phyloP scores from a whole-genome alignment of 345 rosid species.

The Ceriops zippeliana region DNA sequence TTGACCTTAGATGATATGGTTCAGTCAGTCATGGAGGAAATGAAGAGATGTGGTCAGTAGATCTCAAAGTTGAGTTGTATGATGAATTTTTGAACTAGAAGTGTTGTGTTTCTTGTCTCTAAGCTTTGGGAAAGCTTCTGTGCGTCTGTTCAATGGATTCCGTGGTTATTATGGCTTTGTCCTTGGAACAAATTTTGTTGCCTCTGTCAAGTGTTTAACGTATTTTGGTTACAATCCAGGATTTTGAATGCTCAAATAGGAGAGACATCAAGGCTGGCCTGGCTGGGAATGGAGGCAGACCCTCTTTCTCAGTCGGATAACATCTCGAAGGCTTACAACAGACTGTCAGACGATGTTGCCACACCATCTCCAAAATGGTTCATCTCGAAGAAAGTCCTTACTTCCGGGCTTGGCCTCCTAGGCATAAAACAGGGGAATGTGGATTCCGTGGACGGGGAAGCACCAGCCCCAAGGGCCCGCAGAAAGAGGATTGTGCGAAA shows the following conservation, averaged over 20 bases:
- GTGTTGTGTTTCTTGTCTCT: too few relatives aligned
- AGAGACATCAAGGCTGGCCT: slow-evolving; percentile 69
- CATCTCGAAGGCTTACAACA: slow-evolving; percentile 64
- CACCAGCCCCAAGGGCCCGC: slow-evolving; percentile 54
- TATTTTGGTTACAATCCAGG: slow-evolving; percentile 37
- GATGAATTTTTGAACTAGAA: too few relatives aligned
- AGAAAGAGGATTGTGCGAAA: slow-evolving; percentile 81
- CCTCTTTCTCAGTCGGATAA: slow-evolving; percentile 69
- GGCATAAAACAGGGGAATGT: slow-evolving; percentile 63
- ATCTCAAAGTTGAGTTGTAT: too few relatives aligned
- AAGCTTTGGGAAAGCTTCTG: too few relatives aligned
- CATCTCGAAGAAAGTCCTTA: slow-evolving; percentile 69
- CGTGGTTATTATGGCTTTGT: too few relatives aligned
- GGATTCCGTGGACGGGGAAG: slow-evolving; percentile 36
- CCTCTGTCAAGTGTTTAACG: too few relatives aligned
- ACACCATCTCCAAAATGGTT: slow-evolving; percentile 67
- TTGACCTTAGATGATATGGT: too few relatives aligned
- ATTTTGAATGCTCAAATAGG: slow-evolving; percentile 64
- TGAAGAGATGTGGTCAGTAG: too few relatives aligned
- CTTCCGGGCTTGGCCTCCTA: slow-evolving; percentile 75
- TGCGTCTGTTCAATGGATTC: too few relatives aligned
- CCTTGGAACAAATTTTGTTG: too few relatives aligned
- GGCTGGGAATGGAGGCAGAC: slow-evolving; percentile 88
- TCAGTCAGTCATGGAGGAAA: too few relatives aligned
- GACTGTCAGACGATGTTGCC: slow-evolving; percentile 44